phyloP scores from a whole-genome alignment of 2,329 filamentous ascomycete species.

The Phyllosticta ampelicida region DNA sequence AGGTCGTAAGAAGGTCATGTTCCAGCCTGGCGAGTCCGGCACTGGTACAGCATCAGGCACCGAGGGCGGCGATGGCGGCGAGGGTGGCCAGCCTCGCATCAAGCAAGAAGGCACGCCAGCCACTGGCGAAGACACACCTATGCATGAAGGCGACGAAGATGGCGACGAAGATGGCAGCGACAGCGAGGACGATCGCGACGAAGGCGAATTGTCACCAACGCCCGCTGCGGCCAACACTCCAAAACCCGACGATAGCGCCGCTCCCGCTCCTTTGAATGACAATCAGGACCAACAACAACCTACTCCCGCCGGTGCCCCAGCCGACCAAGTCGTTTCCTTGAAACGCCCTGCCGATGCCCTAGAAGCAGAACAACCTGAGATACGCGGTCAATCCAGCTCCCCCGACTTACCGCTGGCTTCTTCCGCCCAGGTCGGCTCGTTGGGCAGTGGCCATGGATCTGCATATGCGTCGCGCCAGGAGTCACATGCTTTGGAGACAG shows the following conservation, averaged over 20 bases:
- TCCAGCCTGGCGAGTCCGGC: conserved; percentile 37
- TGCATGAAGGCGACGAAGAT: conserved; percentile 34
- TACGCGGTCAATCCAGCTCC: conserved; percentile 28
- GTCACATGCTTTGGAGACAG: neutral
- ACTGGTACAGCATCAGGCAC: conserved; percentile 25
- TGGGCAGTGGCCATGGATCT: conserved; percentile 28
- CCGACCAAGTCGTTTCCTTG: conserved; percentile 1
- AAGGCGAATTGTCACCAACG: conserved; percentile 35
- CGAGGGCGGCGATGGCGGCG: conserved; percentile 18
- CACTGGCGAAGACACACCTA: conserved; percentile 29
- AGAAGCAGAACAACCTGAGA: neutral
- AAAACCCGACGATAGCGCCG: conserved; percentile 13
- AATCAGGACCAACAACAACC: neutral
- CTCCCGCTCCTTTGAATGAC: neutral
- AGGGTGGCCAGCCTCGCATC: conserved; percentile 17
- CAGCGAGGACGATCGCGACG: conserved; percentile 35
- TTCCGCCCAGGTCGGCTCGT: conserved; percentile 13
- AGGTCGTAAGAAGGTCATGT: conserved; percentile 64
- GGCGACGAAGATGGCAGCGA: conserved; percentile 42
- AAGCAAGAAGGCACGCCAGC: conserved; percentile 32
- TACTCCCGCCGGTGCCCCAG: conserved; percentile 1
- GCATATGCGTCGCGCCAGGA: neutral
- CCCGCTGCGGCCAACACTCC: conserved; percentile 25
- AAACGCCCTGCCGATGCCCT: conserved; percentile 2
- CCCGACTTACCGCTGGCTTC: conserved; percentile 33